Evolutionary conservation across 169 alveolate genomes (phyloP).

Genomic region (Plasmodium vivax): DNA sequence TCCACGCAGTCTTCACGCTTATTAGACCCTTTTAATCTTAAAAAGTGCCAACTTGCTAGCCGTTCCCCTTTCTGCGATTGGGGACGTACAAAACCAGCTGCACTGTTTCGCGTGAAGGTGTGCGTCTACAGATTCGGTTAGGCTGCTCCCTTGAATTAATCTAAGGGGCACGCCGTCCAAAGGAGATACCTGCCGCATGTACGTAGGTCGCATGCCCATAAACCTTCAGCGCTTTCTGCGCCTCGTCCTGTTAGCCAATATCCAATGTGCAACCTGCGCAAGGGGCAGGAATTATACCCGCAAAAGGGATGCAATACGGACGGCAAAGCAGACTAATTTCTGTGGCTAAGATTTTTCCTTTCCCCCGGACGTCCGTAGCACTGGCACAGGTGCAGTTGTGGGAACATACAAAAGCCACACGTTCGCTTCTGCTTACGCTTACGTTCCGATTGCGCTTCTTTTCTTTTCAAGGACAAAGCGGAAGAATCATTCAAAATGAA

Average conservation of each 20-base stretch:
- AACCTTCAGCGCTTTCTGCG: not conserved
- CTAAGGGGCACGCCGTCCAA: not conserved
- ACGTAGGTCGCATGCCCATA: not conserved
- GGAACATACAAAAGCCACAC: not conserved
- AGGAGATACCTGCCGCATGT: not conserved
- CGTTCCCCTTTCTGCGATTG: not conserved
- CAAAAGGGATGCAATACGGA: not conserved
- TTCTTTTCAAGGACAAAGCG: not conserved
- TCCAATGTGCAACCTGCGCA: not conserved
- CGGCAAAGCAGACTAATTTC: not conserved
- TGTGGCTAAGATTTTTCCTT: not conserved
- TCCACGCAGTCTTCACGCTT: not conserved
- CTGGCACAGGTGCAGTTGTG: not conserved
- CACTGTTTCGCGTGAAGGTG: not conserved
- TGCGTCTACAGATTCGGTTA: not conserved
- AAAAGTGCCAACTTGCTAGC: not conserved
- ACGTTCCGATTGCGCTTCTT: not conserved
- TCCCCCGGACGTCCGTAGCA: not conserved
- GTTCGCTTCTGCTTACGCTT: not conserved
- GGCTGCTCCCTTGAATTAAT: not conserved
- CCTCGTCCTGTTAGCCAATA: not conserved
- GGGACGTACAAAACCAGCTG: not conserved
- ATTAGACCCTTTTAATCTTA: not conserved
- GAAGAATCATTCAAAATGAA: constrained; percentile 2
- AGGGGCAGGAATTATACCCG: not conserved